Conservation (phyloP, 176 grass and related monocot genomes). For the Cymbopogon citratus region DNA sequence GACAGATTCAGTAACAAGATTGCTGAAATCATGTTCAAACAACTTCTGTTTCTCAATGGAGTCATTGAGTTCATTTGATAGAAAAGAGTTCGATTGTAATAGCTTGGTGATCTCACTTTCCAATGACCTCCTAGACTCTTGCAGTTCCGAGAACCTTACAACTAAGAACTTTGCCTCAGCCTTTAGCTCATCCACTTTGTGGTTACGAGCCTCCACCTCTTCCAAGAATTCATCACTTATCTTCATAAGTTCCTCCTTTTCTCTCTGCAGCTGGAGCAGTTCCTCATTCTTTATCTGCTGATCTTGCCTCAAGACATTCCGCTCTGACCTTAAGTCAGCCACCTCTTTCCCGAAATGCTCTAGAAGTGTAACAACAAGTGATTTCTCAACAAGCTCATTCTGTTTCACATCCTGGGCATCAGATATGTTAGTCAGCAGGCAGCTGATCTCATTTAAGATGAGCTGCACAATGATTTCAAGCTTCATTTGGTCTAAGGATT, state of each 20-base stretch:
- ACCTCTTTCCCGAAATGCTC: conserved; percentile 86
- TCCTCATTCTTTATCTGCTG: conserved; percentile 44
- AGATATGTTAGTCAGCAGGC: conserved; percentile 50
- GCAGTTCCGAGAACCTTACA: conserved; percentile 65
- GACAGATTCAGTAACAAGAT: conserved; percentile 49
- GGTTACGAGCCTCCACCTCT: conserved; percentile 49
- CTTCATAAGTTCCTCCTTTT: conserved; percentile 46
- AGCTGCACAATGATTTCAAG: conserved; percentile 80
- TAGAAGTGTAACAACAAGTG: conserved; percentile 73
- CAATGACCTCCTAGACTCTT: conserved; percentile 53
- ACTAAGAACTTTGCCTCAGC: conserved; percentile 68
- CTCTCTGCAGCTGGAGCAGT: conserved; percentile 37
- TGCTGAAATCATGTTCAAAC: conserved; percentile 48
- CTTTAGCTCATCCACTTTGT: conserved; percentile 59
- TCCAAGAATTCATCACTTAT: conserved; percentile 52
- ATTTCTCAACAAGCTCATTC: conserved; percentile 79
- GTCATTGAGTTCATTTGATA: conserved; percentile 48
- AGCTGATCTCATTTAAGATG: conserved; percentile 71
- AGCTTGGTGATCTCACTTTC: conserved; percentile 67
- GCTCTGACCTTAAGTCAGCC: conserved; percentile 62
- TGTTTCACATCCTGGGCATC: conserved; percentile 78
- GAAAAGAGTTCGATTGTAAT: conserved; percentile 52
- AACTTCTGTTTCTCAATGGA: conserved; percentile 42
- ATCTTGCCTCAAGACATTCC: conserved; percentile 48
- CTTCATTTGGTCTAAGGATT: conserved; percentile 60